Base-by-base conservation (phyloP, 225 moss, liverwort and hornwort genomes). In the Bryum argenteum region DNA sequence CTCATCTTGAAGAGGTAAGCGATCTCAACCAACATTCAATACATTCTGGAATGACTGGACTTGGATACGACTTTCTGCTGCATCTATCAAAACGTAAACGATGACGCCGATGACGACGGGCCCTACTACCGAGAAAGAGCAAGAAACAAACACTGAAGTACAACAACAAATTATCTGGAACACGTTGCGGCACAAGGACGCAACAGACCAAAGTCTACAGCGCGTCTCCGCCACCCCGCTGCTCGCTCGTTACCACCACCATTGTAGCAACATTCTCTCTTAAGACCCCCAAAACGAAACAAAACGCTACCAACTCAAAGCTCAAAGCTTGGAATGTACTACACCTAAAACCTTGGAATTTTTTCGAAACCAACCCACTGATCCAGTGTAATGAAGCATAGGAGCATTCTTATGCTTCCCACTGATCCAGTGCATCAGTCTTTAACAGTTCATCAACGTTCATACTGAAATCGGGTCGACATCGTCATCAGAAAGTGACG, bases 81-180 rank as follows among this genome's bases (percentile, higher is more conserved):
- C n/a, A n/a, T n/a, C n/a, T n/a, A n/a, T n/a, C n/a, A 70, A 63
- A 26, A 78, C 54, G 80, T 81, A 87, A 48, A 62, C 33, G 76
- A 61, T 20, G 62, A 76, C 9, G 70, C 73, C 43, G 18, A 2
- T 23, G 2, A 78, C 48, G 20, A 76, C 20, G 18, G 81, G 39
- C 45, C 66, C 47, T 14, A 14, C 48, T 48, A 48, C 11, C 51
- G 71, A 66, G 66, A 64, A 74, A 8, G 24, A 21, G n/a, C n/a
- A n/a, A n/a, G 54, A 40, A 61, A 39, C 42, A 66, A 59, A 50
- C 20, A 23, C 5, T 12, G 51, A 63, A 58, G 42, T 50, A 61
- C 17, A 51, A 42, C 2, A 64, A 14, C 16, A 15, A 63, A 17
- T 51, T 41, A 26, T 33, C 5, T 33, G 33, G 33, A 71, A 40